These are phyloP conservation scores for Echium plantagineum DNA, from an alignment of 257 asterid species.

Conservation along the genomic window DNA sequence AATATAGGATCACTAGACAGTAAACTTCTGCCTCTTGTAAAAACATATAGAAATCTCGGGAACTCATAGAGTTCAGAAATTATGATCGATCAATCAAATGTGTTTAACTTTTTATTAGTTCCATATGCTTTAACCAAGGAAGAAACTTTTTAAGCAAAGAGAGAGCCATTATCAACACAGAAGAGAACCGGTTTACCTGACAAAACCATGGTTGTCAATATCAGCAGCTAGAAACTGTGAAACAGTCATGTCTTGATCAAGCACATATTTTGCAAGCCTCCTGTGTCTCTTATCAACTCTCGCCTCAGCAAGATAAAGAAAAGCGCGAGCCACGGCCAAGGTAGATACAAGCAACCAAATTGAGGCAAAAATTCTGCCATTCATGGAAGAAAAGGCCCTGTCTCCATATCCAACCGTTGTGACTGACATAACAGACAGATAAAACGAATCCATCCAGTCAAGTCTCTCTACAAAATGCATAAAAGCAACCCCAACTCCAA, in stretches of 20 bases:
- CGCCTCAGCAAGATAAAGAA: slow-evolving; percentile 78
- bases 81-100: not conserved
- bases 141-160: not conserved
- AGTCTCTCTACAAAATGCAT: slow-evolving; percentile 52
- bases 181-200: slow-evolving; percentile 25
- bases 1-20: too few species aligned
- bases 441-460: slow-evolving; percentile 53
- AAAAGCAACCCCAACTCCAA: slow-evolving; percentile 48
- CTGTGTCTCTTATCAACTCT: slow-evolving; percentile 74
- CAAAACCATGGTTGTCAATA: slow-evolving; percentile 62
- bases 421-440: slow-evolving; percentile 75
- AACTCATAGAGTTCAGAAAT: too few species aligned
- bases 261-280: slow-evolving; percentile 68
- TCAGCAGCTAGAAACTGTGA: slow-evolving; percentile 84
- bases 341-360: slow-evolving; percentile 76
- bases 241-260: slow-evolving; percentile 62
- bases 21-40: too few species aligned
- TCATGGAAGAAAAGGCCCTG: slow-evolving; percentile 49
- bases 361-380: slow-evolving; percentile 63
- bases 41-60: too few species aligned
- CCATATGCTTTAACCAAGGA: not conserved
- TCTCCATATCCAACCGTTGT: slow-evolving; percentile 87
- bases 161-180: slow-evolving; percentile 4
- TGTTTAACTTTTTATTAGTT: not conserved
- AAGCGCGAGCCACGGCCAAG: slow-evolving; percentile 76